Evolutionary conservation across 331 rosid genomes (phyloP), one percentile per base, ranked within the genome.

Genomic region (Malus hybrid): DNA sequence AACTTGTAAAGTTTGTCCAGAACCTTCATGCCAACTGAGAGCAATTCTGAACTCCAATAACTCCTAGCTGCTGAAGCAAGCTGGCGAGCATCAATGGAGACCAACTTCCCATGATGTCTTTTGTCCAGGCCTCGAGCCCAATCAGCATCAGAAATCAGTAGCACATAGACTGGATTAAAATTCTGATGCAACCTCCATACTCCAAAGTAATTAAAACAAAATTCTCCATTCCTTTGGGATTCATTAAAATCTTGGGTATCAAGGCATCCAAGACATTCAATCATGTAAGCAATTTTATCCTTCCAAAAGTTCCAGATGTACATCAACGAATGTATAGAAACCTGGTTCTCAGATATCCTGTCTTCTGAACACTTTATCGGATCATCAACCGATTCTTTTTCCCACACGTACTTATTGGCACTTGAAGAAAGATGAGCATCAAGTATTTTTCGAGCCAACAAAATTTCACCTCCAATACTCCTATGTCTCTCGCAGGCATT

Each of bases 231-330:
- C 14, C 32, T 65, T 50, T 36, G 42, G 44, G 33, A 52, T 34
- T 71, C 75, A 14, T 66, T 58, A 70, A n/a, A 75, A 61, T 75
- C 71, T 22, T 16, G 15, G 15, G 24, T 52, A 19, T 75, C 66
- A 76, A 71, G 67, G 70, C 63, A 63, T 18, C 71, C 46, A 26
- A 82, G 79, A 72, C 28, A 75, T 22, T 78, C 58, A 50, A 78
- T 28, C 26, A 78, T 20, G 42, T 13, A 22, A 32, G 11, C 71
- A 30, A 83, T 60, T 30, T 55, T 71, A 33, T 66, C 74, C 76
- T 50, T 83, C 84, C 86, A 83, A 13, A 76, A 22, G 60, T 71
- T 72, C 83, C 86, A 83, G 68, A 83, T 55, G 69, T 36, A 79
- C 39, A 71, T 39, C 30, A 83, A 62, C 30, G 79, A 65, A 44